These are phyloP conservation scores for Nepenthes alata DNA, from an alignment of 179 eudicot species.

Conservation along the genomic window DNA sequence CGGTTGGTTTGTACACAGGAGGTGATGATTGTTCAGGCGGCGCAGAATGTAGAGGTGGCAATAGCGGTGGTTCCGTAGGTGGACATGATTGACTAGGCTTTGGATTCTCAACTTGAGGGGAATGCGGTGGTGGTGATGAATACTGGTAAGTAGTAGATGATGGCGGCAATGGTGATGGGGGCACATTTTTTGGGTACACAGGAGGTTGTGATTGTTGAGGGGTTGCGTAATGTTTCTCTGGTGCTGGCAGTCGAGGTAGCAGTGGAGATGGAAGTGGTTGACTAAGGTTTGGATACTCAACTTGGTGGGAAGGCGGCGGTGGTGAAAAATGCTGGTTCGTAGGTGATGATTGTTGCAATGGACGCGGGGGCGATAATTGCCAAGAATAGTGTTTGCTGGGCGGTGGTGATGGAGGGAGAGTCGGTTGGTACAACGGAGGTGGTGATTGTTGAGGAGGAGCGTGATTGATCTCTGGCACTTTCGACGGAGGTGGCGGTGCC, in stretches of 20 bases:
- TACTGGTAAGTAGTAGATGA: not conserved
- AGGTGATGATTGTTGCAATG: not conserved
- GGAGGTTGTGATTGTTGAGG: not conserved
- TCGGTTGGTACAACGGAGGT: not conserved
- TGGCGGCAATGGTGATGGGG: conserved; percentile 4
- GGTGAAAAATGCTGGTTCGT: not conserved
- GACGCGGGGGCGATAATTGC: not conserved
- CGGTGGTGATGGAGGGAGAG: conserved; percentile 1
- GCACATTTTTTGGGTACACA: not conserved
- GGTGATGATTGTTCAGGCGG: conserved; percentile 2
- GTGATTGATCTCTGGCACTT: not conserved
- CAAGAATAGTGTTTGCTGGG: not conserved
- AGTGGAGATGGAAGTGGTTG: conserved; percentile 1
- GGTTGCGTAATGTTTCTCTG: not conserved
- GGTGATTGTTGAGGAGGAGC: conserved; percentile 7
- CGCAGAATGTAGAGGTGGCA: conserved; percentile 9
- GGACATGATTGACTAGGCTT: too few relatives aligned
- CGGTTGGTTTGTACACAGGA: not conserved
- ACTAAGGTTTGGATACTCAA: not conserved
- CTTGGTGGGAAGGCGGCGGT: conserved; percentile 6
- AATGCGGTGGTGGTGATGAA: not conserved
- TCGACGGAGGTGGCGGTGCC: conserved; percentile 10
- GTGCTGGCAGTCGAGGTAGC: not conserved
- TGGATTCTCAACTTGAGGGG: not conserved
- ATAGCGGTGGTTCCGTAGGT: not conserved